phyloP scores from a whole-genome alignment of 805 yeast genomes.

The Yamadazyma takamatsuzukensis region DNA sequence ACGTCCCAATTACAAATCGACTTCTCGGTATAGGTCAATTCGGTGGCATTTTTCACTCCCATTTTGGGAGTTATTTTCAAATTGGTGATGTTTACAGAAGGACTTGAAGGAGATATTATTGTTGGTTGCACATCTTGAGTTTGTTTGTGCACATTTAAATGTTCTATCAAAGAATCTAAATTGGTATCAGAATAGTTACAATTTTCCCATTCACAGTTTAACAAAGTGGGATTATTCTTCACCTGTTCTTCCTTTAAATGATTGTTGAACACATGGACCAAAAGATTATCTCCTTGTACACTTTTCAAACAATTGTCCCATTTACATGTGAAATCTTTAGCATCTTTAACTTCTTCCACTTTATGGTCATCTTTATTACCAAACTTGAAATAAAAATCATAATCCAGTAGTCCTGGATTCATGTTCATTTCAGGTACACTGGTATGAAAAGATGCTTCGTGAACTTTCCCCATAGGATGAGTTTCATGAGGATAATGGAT shows the following conservation, averaged over 20 bases:
- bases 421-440: conserved; percentile 24
- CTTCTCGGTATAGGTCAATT: too few relatives aligned
- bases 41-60: conserved; percentile 3
- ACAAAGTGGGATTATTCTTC: conserved; percentile 32
- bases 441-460: conserved; percentile 47
- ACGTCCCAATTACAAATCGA: conserved; percentile 46
- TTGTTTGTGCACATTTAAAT: conserved; percentile 37
- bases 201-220: conserved; percentile 71
- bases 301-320: conserved; percentile 63
- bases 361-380: conserved; percentile 15
- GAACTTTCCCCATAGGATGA: conserved; percentile 25
- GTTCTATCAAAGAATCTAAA: conserved; percentile 53
- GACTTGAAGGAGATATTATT: background rate
- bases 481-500: conserved; percentile 41
- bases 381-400: conserved; percentile 35
- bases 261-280: conserved; percentile 38
- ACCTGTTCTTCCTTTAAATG: conserved; percentile 42
- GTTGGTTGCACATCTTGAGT: background rate
- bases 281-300: conserved; percentile 29
- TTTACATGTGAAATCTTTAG: conserved; percentile 49
- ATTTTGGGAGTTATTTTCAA: conserved; percentile 30
- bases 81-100: conserved; percentile 27
- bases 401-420: conserved; percentile 22
- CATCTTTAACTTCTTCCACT: conserved; percentile 4
- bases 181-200: conserved; percentile 60